Evolutionary conservation across 2,329 filamentous ascomycete genomes (phyloP).

Genomic region (Alternaria incomplexa): DNA sequence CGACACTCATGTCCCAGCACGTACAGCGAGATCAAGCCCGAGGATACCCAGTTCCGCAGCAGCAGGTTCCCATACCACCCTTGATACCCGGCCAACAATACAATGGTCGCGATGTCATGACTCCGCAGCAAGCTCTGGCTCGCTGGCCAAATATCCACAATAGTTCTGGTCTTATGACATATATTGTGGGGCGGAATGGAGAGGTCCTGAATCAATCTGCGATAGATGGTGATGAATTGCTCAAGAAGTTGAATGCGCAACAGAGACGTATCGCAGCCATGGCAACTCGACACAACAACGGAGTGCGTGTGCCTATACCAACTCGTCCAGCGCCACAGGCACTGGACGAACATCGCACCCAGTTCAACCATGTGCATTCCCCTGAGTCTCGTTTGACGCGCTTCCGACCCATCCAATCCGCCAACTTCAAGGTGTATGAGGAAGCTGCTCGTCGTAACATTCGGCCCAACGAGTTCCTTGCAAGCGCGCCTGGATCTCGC

Average conservation of each 20-base stretch:
- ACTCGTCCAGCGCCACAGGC: not conserved
- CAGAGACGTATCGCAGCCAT: not conserved
- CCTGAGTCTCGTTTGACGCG: not conserved
- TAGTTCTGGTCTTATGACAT: not conserved
- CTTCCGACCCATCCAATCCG: not conserved
- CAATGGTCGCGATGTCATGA: not conserved
- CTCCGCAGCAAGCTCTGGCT: not conserved
- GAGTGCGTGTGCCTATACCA: not conserved
- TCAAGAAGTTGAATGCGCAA: not conserved
- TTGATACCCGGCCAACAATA: not conserved
- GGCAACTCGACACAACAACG: not conserved
- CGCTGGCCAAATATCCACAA: not conserved
- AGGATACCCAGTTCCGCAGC: not conserved
- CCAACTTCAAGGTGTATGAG: not conserved
- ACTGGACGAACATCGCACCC: not conserved
- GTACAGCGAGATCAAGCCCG: not conserved
- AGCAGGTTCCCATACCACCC: not conserved
- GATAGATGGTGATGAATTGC: not conserved
- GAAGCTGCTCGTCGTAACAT: not conserved
- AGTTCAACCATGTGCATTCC: not conserved
- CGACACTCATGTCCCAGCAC: not conserved
- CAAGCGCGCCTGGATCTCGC: constrained; percentile 7
- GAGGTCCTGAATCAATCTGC: not conserved
- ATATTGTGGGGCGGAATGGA: not conserved
- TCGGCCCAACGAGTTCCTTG: not conserved